Conservation (phyloP, 2,329 filamentous ascomycete genomes). For the Talaromyces sp. region DNA sequence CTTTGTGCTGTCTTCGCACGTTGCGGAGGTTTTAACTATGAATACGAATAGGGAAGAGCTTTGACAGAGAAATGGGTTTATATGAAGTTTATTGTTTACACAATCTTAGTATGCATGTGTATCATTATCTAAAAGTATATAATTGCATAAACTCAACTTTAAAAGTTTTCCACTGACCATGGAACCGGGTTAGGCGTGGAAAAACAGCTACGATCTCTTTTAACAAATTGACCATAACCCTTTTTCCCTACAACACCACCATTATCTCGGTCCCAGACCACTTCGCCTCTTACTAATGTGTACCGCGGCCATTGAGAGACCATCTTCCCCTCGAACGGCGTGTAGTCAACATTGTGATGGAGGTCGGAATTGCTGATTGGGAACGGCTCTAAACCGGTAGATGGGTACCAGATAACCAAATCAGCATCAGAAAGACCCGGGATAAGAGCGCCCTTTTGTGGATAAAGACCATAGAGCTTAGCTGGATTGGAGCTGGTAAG, state of each 20-base stretch:
- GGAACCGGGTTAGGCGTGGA: background rate
- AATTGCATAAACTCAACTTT: background rate
- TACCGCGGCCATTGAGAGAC: conserved; percentile 32
- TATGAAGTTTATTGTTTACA: background rate
- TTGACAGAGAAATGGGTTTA: background rate
- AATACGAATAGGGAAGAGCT: background rate
- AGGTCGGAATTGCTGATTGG: conserved; percentile 30
- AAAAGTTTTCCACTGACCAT: conserved; percentile 1
- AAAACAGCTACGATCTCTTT: conserved; percentile 1
- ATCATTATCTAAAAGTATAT: background rate
- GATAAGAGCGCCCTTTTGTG: conserved; percentile 35
- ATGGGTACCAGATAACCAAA: conserved; percentile 39
- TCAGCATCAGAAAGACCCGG: conserved; percentile 41
- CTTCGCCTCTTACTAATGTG: conserved; percentile 26
- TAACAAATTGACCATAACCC: conserved; percentile 7
- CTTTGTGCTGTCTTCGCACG: conserved; percentile 4
- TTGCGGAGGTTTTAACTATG: background rate
- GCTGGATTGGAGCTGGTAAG: conserved; percentile 42
- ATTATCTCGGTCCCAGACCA: conserved; percentile 26
- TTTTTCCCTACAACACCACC: conserved; percentile 15
- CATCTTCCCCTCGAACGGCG: conserved; percentile 29
- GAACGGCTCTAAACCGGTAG: conserved; percentile 14
- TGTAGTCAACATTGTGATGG: conserved; percentile 33
- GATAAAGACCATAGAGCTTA: conserved; percentile 39
- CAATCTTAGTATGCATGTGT: background rate